A percentile compares a stretch with the other conserved stretches of the same genome.
phyloP scores from a whole-genome alignment of 371 early-diverging fungal species.

The Phascolomyces articulosus region DNA sequence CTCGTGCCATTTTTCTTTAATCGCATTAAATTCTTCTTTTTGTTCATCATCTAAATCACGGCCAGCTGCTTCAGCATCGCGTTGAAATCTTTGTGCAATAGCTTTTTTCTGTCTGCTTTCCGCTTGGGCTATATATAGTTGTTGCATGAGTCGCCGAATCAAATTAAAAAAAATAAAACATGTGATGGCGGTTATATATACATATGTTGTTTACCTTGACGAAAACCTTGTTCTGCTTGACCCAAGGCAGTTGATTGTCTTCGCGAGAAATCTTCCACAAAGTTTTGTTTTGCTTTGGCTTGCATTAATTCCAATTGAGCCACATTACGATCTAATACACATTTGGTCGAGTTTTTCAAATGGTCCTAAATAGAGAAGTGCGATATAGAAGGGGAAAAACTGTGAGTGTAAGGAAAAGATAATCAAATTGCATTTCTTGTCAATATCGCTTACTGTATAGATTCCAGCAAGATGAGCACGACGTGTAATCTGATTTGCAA shows the following conservation, averaged over 20 bases:
- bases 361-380: too few species aligned
- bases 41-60: conserved; percentile 1
- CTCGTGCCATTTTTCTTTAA: conserved; percentile 35
- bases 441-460: conserved; percentile 11
- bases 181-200: neutral
- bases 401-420: too few species aligned
- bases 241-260: conserved; percentile 14
- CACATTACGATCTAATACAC: conserved; percentile 11
- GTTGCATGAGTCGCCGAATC: neutral
- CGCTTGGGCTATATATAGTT: conserved; percentile 2
- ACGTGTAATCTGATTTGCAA: conserved; percentile 7
- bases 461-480: conserved; percentile 17
- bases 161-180: neutral
- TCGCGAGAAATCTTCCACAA: conserved; percentile 12
- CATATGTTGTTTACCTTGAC: conserved; percentile 14
- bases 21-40: conserved; percentile 10
- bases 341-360: conserved; percentile 2
- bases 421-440: too few species aligned
- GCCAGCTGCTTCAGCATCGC: conserved; percentile 48
- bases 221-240: conserved; percentile 15
- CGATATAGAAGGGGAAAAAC: too few species aligned
- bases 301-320: conserved; percentile 24
- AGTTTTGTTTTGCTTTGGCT: conserved; percentile 15
- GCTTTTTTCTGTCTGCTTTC: conserved; percentile 10
- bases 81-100: conserved; percentile 24